Evolutionary conservation across 2,329 filamentous ascomycete genomes (phyloP), one percentile per base, ranked within the genome.

Genomic region (Fusarium graminum): DNA sequence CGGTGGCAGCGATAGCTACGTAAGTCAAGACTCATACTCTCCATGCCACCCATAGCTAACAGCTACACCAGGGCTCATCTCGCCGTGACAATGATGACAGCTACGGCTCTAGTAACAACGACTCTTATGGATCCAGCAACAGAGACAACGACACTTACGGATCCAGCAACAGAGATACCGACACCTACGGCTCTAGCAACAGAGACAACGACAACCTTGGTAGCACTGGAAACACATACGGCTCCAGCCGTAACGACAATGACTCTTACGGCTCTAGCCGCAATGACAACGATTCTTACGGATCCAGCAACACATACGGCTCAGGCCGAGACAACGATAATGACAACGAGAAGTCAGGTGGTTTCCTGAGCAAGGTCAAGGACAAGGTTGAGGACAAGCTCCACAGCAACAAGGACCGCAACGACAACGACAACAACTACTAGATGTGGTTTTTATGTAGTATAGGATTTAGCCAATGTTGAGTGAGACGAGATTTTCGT

Each of bases 331-430:
- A 59, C 22, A 34, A 59, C 8, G 42, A 59, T 30, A 57, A 69
- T 32, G 57, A 72, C 57, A 67, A 66, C 36, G 52, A 64, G 8
- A 67, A 68, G 43, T 70, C 70, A 14, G 82, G 85, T 71, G 85
- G 83, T 49, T 81, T 80, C 16, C 52, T 86, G 22, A 86, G 86
- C 44, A 88, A 86, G 76, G 56, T 88, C 25, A 77, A 88, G 74
- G 85, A 89, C 77, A 88, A 87, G 80, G 83, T 81, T 7, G 85
- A 86, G 10, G 74, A 76, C 13, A 68, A 83, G 47, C 68, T 89
- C 63, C 75, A 82, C 52, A 78, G 82, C 16, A 77, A 75, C 50
- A 80, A 81, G 60, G 76, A 72, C 52, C 65, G 67, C 22, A 29
- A 29, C 19, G 51, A 60, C 34, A 69, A 68, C 28, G 47, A 58